A percentile compares a stretch with the other conserved stretches of the same genome.
phyloP scores from a whole-genome alignment of 768 basidiomycete genomes.

The Boletales sp. region DNA sequence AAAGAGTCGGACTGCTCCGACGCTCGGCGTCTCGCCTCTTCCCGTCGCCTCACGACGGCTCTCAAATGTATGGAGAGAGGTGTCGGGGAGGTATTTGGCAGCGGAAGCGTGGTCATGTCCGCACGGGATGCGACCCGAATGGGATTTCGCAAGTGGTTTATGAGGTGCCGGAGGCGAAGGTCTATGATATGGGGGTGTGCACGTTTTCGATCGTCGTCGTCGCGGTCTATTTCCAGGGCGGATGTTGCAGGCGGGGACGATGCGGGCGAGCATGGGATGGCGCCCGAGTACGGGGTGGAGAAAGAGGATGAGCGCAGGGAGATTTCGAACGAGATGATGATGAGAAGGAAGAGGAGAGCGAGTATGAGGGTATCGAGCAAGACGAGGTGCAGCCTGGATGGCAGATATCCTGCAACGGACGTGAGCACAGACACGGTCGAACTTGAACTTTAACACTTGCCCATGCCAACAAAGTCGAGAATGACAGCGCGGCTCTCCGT shows the following conservation, averaged over 20 bases:
- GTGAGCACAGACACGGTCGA: slow-evolving; percentile 6
- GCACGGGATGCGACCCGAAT: slow-evolving; percentile 33
- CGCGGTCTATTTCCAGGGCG: slow-evolving; percentile 22
- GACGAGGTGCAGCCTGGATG: slow-evolving; percentile 66
- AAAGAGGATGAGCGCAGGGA: slow-evolving; percentile 37
- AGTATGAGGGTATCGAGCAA: slow-evolving; percentile 67
- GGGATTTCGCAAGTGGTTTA: slow-evolving; percentile 57
- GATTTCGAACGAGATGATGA: slow-evolving; percentile 66
- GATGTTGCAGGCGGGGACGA: slow-evolving; percentile 18
- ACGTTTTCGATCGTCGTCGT: slow-evolving; percentile 17
- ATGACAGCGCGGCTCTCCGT: slow-evolving; percentile 59
- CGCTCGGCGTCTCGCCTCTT: slow-evolving; percentile 37
- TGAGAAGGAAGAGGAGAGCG: slow-evolving; percentile 60
- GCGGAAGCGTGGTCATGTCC: slow-evolving; percentile 42
- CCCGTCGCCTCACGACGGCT: slow-evolving; percentile 49
- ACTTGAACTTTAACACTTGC: slow-evolving; percentile 37
- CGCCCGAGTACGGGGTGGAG: slow-evolving; percentile 40
- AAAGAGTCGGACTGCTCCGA: slow-evolving; percentile 19
- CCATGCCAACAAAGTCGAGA: slow-evolving; percentile 77
- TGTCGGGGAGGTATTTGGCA: slow-evolving; percentile 59
- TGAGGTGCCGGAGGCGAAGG: slow-evolving; percentile 51
- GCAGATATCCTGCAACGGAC: slow-evolving; percentile 43
- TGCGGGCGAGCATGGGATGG: slow-evolving; percentile 26
- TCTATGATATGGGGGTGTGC: slow-evolving; percentile 46
- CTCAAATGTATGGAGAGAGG: slow-evolving; percentile 47